Evolutionary conservation across 2,329 filamentous ascomycete species (phyloP).

Genomic region (Diplodia mutila): DNA sequence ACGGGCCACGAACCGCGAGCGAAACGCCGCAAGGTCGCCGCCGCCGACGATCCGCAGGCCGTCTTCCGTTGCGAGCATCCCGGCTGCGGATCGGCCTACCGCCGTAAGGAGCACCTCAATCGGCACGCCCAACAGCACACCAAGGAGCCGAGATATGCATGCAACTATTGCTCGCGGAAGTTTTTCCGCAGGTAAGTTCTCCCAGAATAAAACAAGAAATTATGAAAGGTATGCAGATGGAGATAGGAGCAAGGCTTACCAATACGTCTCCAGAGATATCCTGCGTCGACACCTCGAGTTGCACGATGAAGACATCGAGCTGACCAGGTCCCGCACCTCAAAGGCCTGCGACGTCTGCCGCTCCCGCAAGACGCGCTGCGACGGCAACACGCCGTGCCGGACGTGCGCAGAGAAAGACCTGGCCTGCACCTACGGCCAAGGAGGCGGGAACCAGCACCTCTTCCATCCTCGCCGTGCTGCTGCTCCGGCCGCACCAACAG

Average conservation of each 20-base stretch:
- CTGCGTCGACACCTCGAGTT: constrained; percentile 11
- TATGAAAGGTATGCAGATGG: too few species aligned
- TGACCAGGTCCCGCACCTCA: constrained; percentile 1
- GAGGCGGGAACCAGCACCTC: not conserved
- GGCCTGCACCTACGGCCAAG: not conserved
- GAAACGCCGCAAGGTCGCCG: not conserved
- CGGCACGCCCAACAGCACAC: constrained; percentile 18
- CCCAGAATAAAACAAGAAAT: too few species aligned
- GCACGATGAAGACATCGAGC: constrained; percentile 5
- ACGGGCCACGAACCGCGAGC: not conserved
- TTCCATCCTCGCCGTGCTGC: too few species aligned
- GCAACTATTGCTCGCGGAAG: constrained; percentile 6
- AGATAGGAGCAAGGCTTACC: not conserved
- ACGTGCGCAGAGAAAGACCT: not conserved
- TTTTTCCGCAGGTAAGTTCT: constrained; percentile 7
- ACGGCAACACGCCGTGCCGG: constrained; percentile 1
- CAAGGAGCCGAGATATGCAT: not conserved
- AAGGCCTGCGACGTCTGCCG: constrained; percentile 19
- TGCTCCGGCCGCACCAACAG: too few species aligned
- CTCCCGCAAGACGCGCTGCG: constrained; percentile 8
- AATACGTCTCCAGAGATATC: not conserved
- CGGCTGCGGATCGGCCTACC: constrained; percentile 13
- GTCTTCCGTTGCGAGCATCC: constrained; percentile 10
- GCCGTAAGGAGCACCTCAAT: constrained; percentile 18
- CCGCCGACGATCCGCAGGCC: not conserved